Percentiles rank a stretch among this genome's conserved stretches.
phyloP scores from a whole-genome alignment of 169 alveolate genomes.

The Amoebophrya sp. region DNA sequence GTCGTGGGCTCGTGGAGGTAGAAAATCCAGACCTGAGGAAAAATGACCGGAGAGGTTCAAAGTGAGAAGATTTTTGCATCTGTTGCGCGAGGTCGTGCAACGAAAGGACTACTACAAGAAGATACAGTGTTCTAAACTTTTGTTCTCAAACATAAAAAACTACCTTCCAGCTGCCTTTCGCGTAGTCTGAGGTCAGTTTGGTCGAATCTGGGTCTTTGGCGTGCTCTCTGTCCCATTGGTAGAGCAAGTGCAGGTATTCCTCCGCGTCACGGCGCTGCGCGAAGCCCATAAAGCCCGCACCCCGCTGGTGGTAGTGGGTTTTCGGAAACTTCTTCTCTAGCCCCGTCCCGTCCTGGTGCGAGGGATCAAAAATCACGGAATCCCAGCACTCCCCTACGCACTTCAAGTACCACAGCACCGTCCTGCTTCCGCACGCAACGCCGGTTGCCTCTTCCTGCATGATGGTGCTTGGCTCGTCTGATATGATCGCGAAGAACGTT shows the following conservation, averaged over 20 bases:
- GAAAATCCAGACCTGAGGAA: background rate
- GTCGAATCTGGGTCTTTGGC: background rate
- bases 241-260: background rate
- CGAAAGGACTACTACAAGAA: too few species aligned
- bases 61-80: too few species aligned
- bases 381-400: constrained; percentile 20
- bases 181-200: background rate
- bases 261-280: background rate
- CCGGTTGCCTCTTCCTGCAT: background rate
- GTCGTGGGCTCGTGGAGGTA: background rate
- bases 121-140: too few species aligned
- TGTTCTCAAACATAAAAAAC: too few species aligned
- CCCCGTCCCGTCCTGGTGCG: background rate
- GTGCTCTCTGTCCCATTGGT: background rate
- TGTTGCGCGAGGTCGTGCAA: too few species aligned
- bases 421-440: background rate
- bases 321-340: background rate
- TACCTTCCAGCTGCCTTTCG: background rate
- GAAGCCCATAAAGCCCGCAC: background rate
- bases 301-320: background rate
- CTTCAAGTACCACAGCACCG: background rate
- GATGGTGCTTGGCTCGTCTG: background rate
- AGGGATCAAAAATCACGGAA: background rate
- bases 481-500: background rate
- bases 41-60: too few species aligned